A percentile compares a stretch with the other conserved stretches of the same genome.
Evolutionary conservation across 345 rosid genomes (phyloP).

Genomic region (Salix caprea): DNA sequence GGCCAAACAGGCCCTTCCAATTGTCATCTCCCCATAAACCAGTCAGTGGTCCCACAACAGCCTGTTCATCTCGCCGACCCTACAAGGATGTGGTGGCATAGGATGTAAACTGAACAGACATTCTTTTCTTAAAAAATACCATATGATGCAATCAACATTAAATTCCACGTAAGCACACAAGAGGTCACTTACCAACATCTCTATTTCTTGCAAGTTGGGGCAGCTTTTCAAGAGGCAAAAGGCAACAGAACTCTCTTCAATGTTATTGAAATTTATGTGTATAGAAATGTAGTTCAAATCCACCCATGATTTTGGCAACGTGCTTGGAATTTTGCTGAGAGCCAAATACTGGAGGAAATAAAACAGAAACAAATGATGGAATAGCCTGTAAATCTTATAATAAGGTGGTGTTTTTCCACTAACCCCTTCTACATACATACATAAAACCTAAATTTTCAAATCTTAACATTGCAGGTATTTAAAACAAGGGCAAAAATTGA

Average conservation of each 20-base stretch:
- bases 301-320: constrained; percentile 42
- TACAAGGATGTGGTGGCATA: neutral
- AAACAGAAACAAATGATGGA: constrained; percentile 6
- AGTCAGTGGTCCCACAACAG: constrained; percentile 8
- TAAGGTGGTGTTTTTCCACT: neutral
- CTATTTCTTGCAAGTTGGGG: constrained; percentile 62
- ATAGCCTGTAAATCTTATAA: constrained; percentile 6
- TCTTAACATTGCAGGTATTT: no score
- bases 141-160: neutral
- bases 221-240: constrained; percentile 55
- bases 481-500: neutral
- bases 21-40: constrained; percentile 46
- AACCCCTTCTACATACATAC: neutral
- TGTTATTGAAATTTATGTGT: constrained; percentile 57
- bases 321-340: constrained; percentile 45
- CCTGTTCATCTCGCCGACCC: constrained; percentile 56
- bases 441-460: no score
- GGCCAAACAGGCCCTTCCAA: constrained; percentile 41
- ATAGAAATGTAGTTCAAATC: constrained; percentile 62
- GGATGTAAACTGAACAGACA: no score
- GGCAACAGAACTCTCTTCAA: constrained; percentile 52
- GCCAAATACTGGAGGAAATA: constrained; percentile 50
- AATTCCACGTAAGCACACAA: neutral
- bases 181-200: constrained; percentile 42
- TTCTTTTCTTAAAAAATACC: neutral